Evolutionary conservation across 208 protist species (phyloP).

Genomic region (Leishmania turanica): DNA sequence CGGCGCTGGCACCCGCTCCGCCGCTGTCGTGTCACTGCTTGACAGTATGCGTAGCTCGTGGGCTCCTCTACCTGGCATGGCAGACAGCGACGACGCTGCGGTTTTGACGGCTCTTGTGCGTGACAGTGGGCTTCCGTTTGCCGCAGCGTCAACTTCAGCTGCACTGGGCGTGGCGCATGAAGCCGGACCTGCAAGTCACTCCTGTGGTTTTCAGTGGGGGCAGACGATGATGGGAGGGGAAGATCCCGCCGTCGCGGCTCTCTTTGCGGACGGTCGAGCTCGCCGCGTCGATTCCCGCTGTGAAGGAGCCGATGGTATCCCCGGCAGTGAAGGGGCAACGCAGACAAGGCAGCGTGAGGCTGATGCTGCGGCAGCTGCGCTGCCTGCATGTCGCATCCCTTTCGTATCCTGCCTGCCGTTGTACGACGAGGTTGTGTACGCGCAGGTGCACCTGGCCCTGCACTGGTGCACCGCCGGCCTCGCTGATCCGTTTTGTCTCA

Average conservation of each 20-base stretch:
- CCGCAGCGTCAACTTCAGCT: background rate
- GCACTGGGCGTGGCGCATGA: background rate
- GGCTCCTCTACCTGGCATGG: background rate
- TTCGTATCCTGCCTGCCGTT: conserved; percentile 41
- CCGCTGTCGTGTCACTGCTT: background rate
- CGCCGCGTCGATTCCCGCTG: background rate
- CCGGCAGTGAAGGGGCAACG: background rate
- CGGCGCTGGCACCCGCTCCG: background rate
- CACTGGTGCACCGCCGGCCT: conserved; percentile 67
- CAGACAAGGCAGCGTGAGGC: background rate
- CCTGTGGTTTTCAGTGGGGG: conserved; percentile 1
- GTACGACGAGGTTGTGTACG: conserved; percentile 51
- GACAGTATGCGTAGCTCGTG: conserved; percentile 12
- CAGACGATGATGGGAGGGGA: background rate
- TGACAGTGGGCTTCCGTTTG: conserved; percentile 21
- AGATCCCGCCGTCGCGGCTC: conserved; percentile 2
- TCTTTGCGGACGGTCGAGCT: background rate
- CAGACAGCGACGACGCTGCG: conserved; percentile 32
- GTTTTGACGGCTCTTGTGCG: conserved; percentile 32
- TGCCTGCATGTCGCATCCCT: conserved; percentile 23
- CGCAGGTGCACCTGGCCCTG: conserved; percentile 66
- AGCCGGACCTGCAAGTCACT: background rate
- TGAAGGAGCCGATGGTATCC: background rate
- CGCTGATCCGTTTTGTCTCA: conserved; percentile 64
- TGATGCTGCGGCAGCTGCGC: background rate